Conservation (phyloP, 2,329 filamentous ascomycete species). For the Nemania bipapillata region DNA sequence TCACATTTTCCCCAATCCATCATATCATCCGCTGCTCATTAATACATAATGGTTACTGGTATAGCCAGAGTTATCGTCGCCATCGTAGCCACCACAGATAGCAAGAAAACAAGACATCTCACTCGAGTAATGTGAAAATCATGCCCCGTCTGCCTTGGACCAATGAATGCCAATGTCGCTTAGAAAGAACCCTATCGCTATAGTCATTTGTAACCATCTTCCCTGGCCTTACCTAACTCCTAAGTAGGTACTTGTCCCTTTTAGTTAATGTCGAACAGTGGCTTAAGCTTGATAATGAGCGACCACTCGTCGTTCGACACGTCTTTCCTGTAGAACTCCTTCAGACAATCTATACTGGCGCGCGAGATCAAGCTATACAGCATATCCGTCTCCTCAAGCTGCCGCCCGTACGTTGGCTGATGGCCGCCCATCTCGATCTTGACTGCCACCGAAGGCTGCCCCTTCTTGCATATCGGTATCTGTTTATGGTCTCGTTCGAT, state of each 20-base stretch:
- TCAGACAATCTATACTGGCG: constrained; percentile 90
- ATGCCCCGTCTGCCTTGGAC: not conserved
- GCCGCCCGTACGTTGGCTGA: constrained; percentile 93
- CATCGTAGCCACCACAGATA: not conserved
- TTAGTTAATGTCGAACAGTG: constrained; percentile 86
- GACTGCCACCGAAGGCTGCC: constrained; percentile 94
- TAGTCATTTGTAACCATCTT: not conserved
- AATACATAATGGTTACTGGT: constrained; percentile 5
- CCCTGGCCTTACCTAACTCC: not conserved
- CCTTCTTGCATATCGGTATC: constrained; percentile 90
- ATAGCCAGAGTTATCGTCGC: constrained; percentile 1
- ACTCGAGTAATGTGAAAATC: not conserved
- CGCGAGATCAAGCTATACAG: constrained; percentile 90
- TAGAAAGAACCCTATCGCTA: not conserved
- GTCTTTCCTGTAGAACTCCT: constrained; percentile 85
- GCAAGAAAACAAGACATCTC: not conserved
- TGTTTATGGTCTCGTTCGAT: constrained; percentile 99
- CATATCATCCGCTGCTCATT: constrained; percentile 27
- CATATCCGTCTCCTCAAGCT: constrained; percentile 88
- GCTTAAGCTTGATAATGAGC: constrained; percentile 94
- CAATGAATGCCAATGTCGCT: constrained; percentile 1
- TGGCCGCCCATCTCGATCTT: constrained; percentile 95
- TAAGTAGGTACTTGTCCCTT: not conserved
- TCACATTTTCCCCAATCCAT: constrained; percentile 14
- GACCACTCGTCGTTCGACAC: constrained; percentile 83